These are phyloP conservation scores for Oryza meridionalis DNA, from an alignment of 176 grass and related monocot genomes.

Conservation along the genomic window DNA sequence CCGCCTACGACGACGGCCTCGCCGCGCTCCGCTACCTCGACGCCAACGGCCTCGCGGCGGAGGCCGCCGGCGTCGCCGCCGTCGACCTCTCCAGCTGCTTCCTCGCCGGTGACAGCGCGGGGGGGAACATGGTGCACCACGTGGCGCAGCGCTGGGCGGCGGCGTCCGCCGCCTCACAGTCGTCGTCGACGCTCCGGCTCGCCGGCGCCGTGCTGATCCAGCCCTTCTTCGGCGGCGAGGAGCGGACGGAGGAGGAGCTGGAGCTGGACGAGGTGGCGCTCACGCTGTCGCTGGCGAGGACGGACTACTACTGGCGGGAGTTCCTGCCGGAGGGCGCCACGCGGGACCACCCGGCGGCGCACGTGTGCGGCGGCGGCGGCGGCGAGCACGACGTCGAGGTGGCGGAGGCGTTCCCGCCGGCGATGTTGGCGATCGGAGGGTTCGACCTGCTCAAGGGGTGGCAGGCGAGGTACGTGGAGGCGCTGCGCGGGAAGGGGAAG, in stretches of 20 bases:
- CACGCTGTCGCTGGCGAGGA: conserved; percentile 19
- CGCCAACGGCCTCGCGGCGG: background rate
- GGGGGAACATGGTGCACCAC: conserved; percentile 79
- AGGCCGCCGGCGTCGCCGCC: background rate
- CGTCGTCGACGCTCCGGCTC: conserved; percentile 4
- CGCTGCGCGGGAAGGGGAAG: conserved; percentile 34
- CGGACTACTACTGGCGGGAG: conserved; percentile 43
- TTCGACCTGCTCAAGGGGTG: conserved; percentile 59
- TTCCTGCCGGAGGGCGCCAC: conserved; percentile 46
- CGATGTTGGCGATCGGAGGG: conserved; percentile 54
- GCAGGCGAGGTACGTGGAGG: conserved; percentile 54
- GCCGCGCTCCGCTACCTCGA: conserved; percentile 55
- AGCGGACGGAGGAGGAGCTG: conserved; percentile 43
- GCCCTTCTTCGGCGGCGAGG: conserved; percentile 61
- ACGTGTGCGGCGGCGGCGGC: conserved; percentile 2
- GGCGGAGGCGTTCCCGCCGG: conserved; percentile 50
- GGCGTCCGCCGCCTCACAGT: background rate
- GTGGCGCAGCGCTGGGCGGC: conserved; percentile 58
- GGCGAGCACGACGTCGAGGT: conserved; percentile 12
- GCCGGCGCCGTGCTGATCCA: conserved; percentile 51
- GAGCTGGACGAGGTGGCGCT: conserved; percentile 8
- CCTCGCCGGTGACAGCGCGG: conserved; percentile 72
- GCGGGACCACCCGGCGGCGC: conserved; percentile 41
- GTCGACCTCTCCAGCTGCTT: conserved; percentile 59
- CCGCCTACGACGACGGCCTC: conserved; percentile 64